Base-by-base conservation (phyloP, 2,329 filamentous ascomycete genomes). In the Basipetospora chlamydospora region DNA sequence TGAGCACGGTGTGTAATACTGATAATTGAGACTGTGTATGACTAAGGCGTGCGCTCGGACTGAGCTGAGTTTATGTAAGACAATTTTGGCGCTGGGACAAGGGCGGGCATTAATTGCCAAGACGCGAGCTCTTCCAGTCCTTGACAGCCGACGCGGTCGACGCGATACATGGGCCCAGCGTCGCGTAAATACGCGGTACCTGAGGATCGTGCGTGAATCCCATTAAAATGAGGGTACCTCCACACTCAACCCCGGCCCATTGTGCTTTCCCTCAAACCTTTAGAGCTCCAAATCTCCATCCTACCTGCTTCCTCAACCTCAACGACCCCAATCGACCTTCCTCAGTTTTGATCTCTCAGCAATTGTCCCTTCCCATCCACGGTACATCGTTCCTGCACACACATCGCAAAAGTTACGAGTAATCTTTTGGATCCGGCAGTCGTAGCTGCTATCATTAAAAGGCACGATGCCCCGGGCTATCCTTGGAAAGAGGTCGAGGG, bases 401-500 rank as follows among this genome's bases (percentile, higher is more conserved):
- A n/a, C n/a, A n/a, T n/a, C n/a, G n/a, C n/a, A n/a, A n/a, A n/a
- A n/a, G n/a, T n/a, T n/a, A n/a, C n/a, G n/a, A n/a, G n/a, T n/a
- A n/a, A n/a, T n/a, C n/a, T n/a, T n/a, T n/a, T n/a, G n/a, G n/a
- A n/a, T n/a, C n/a, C n/a, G n/a, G n/a, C n/a, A n/a, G n/a, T n/a
- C n/a, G n/a, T n/a, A n/a, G n/a, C n/a, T n/a, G n/a, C n/a, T n/a
- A n/a, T n/a, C n/a, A n/a, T n/a, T n/a, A n/a, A n/a, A n/a, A 36
- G 26, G 32, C 22, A 28, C 31, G 39, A 49, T 49, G 47, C 35
- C 47, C 43, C 41, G 41, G 29, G 40, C 41, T 22, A 33, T 39
- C 38, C 42, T 49, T 9, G 47, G 47, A 33, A 49, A 49, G 44
- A 41, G 47, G 43, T 43, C 39, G 28, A 42, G 47, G 38, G 25